phyloP scores from a whole-genome alignment of 768 basidiomycete species.

The Boletus huronensis region DNA sequence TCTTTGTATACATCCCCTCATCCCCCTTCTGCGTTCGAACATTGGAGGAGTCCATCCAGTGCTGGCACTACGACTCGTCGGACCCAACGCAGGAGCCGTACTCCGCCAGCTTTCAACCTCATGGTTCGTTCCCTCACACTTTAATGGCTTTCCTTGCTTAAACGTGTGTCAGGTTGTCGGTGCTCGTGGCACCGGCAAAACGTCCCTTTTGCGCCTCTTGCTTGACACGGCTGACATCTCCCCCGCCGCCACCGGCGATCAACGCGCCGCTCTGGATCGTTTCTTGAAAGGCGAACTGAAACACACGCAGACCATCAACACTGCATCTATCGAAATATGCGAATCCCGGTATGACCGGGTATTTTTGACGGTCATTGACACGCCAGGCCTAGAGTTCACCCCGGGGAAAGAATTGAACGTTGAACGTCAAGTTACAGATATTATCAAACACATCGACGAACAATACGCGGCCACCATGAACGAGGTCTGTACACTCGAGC shows the following conservation, averaged over 20 bases:
- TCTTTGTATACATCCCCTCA: slow-evolving; percentile 61
- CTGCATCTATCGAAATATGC: slow-evolving; percentile 75
- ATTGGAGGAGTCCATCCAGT: slow-evolving; percentile 40
- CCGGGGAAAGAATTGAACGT: slow-evolving; percentile 71
- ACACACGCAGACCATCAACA: slow-evolving; percentile 59
- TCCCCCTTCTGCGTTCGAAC: slow-evolving; percentile 62
- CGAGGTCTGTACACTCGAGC: slow-evolving; percentile 47
- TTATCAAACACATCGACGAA: slow-evolving; percentile 76
- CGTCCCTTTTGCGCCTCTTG: slow-evolving; percentile 73
- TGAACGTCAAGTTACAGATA: slow-evolving; percentile 69
- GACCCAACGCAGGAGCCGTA: slow-evolving; percentile 60
- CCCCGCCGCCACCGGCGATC: slow-evolving; percentile 70
- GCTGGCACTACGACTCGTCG: slow-evolving; percentile 43
- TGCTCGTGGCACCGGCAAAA: slow-evolving; percentile 80
- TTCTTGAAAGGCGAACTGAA: slow-evolving; percentile 63
- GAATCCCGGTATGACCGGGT: slow-evolving; percentile 81
- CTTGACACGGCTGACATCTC: slow-evolving; percentile 85
- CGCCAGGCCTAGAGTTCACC: slow-evolving; percentile 77
- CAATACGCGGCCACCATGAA: slow-evolving; percentile 86
- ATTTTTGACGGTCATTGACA: slow-evolving; percentile 78
- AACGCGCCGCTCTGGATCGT: slow-evolving; percentile 57
- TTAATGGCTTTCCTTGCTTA: background rate
- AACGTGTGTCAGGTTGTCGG: slow-evolving; percentile 61
- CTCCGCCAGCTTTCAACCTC: slow-evolving; percentile 79
- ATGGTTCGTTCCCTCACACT: slow-evolving; percentile 50